Conservation (phyloP, 2,329 filamentous ascomycete genomes). For the Aspergillus bombycis region DNA sequence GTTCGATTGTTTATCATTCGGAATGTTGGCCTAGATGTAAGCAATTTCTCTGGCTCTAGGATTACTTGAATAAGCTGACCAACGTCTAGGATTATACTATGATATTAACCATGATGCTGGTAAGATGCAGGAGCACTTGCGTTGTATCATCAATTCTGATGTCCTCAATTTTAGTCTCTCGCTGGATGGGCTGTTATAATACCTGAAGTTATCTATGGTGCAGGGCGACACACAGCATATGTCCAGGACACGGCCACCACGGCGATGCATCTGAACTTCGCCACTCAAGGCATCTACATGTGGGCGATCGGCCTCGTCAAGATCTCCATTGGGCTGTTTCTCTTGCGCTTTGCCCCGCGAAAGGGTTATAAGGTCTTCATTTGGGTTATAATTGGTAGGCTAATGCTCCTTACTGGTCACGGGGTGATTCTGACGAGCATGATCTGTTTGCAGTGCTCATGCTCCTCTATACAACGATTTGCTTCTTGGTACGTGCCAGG, state of each 20-base stretch:
- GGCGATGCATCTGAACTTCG: slow-evolving; percentile 49
- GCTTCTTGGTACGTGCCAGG: slow-evolving; percentile 17
- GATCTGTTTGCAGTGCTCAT: slow-evolving; percentile 17
- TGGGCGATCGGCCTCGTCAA: slow-evolving; percentile 49
- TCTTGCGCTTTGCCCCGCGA: slow-evolving; percentile 46
- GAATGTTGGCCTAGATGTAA: slow-evolving; percentile 24
- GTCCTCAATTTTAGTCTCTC: slow-evolving; percentile 28
- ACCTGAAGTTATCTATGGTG: slow-evolving; percentile 47
- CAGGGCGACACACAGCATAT: slow-evolving; percentile 51
- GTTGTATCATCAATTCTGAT: not conserved
- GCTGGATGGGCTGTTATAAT: slow-evolving; percentile 46
- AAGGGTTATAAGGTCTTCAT: slow-evolving; percentile 43
- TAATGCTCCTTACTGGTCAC: slow-evolving; percentile 27
- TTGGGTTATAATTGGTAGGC: slow-evolving; percentile 38
- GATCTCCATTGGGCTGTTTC: slow-evolving; percentile 46
- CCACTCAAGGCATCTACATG: slow-evolving; percentile 29
- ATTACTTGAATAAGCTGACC: not conserved
- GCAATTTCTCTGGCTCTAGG: not conserved
- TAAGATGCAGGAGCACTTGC: not conserved
- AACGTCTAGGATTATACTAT: slow-evolving; percentile 21
- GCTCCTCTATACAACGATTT: slow-evolving; percentile 22
- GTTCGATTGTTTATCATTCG: slow-evolving; percentile 26
- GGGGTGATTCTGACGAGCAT: not conserved
- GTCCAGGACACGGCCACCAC: slow-evolving; percentile 39
- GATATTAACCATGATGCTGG: slow-evolving; percentile 22